Evolutionary conservation across 495 filamentous ascomycete genomes (phyloP).

Genomic region (Aspergillus cristatus): DNA sequence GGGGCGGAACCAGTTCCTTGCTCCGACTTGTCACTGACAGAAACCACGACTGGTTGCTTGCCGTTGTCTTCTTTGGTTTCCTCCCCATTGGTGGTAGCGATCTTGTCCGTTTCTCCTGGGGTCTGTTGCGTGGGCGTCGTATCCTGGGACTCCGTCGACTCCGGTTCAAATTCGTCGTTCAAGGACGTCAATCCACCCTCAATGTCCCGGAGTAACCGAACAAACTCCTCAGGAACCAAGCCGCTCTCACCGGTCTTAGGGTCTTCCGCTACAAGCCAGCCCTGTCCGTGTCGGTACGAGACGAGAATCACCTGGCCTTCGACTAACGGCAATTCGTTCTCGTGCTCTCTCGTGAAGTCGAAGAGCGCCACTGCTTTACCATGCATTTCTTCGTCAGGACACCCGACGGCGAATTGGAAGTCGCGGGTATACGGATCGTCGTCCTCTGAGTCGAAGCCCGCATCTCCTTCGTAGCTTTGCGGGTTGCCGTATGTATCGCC

Average conservation of each 20-base stretch:
- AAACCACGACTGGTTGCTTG: not conserved
- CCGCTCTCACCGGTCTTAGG: constrained; percentile 85
- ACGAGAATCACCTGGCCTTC: constrained; percentile 97
- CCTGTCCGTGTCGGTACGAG: constrained; percentile 88
- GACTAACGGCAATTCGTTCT: constrained; percentile 85
- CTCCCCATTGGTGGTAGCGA: constrained; percentile 5
- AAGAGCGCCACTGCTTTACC: constrained; percentile 93
- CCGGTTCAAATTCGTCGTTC: constrained; percentile 31
- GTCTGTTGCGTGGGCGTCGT: constrained; percentile 21
- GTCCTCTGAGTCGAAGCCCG: constrained; percentile 52
- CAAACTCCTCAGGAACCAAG: constrained; percentile 93
- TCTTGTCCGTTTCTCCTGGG: constrained; percentile 20
- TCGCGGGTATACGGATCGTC: constrained; percentile 70
- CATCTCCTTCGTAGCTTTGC: constrained; percentile 45
- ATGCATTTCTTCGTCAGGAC: constrained; percentile 95
- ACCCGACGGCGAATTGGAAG: constrained; percentile 91
- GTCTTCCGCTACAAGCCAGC: constrained; percentile 95
- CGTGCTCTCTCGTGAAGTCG: constrained; percentile 89
- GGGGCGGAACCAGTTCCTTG: no score
- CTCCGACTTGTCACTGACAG: not conserved
- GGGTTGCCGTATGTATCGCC: constrained; percentile 35
- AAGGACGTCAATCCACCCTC: constrained; percentile 54
- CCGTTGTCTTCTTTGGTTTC: constrained; percentile 5
- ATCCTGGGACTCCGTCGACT: constrained; percentile 24
- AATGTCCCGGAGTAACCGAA: constrained; percentile 85